These are phyloP conservation scores for Amyloporia xantha DNA, from an alignment of 768 basidiomycete species.

Conservation along the genomic window DNA sequence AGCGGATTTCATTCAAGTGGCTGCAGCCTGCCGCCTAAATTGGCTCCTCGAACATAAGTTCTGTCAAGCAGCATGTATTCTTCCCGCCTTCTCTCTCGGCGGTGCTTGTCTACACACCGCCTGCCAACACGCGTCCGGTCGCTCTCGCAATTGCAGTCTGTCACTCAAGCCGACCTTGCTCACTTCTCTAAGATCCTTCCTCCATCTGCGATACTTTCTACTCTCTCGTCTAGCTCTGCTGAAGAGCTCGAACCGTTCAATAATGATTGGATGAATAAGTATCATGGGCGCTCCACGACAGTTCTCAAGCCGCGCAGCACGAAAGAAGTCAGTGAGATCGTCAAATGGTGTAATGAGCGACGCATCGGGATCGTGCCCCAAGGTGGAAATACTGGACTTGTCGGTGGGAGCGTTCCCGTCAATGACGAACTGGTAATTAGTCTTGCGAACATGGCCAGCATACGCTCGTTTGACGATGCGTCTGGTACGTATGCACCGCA, in stretches of 20 bases:
- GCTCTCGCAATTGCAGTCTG: conserved; percentile 26
- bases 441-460: conserved; percentile 72
- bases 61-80: conserved; percentile 1
- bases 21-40: no score
- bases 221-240: conserved; percentile 44
- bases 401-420: conserved; percentile 89
- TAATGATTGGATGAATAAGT: conserved; percentile 95
- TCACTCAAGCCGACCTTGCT: conserved; percentile 52
- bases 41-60: no score
- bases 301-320: conserved; percentile 88
- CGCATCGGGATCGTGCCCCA: conserved; percentile 92
- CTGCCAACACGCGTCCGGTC: conserved; percentile 20
- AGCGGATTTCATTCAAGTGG: no score
- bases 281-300: conserved; percentile 74
- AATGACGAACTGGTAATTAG: conserved; percentile 84
- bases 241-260: conserved; percentile 78
- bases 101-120: conserved; percentile 2
- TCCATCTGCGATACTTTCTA: conserved; percentile 58
- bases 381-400: conserved; percentile 97
- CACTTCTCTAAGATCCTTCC: conserved; percentile 66
- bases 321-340: conserved; percentile 79
- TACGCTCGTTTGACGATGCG: conserved; percentile 78
- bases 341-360: conserved; percentile 79
- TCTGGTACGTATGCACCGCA: conserved; percentile 46
- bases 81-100: conserved; percentile 15